These are phyloP conservation scores for Paramecium caudatum DNA, from an alignment of 73 alveolate genomes.

Conservation along the genomic window DNA sequence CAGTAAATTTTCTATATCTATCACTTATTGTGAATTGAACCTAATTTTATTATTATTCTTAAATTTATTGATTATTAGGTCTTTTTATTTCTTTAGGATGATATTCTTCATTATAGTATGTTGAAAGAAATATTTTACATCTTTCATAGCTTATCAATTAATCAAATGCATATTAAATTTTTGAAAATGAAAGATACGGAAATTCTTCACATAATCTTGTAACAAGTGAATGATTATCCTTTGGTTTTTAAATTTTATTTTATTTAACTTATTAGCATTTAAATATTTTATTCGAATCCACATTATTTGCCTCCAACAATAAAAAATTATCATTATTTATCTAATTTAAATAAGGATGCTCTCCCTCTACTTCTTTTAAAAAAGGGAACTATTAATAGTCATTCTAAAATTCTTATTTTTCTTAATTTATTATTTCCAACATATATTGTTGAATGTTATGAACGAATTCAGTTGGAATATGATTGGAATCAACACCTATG, in stretches of 20 bases:
- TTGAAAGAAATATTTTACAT: not conserved
- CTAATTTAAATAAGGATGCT: too few species aligned
- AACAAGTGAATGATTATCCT: not conserved
- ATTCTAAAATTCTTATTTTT: too few species aligned
- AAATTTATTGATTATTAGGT: not conserved
- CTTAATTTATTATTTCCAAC: too few species aligned
- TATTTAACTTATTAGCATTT: too few species aligned
- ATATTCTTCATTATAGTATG: constrained; percentile 20
- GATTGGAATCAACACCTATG: not conserved
- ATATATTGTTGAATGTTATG: too few species aligned
- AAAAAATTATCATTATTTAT: too few species aligned
- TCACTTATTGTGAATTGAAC: not conserved
- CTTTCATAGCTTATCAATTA: not conserved
- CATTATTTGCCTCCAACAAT: too few species aligned
- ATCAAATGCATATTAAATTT: constrained; percentile 46
- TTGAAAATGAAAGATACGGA: constrained; percentile 21
- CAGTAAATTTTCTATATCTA: not conserved
- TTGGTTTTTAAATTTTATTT: too few species aligned
- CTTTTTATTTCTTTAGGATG: constrained; percentile 7
- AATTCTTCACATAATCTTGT: constrained; percentile 40
- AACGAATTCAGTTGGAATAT: not conserved
- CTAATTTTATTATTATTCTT: not conserved
- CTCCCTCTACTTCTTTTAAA: too few species aligned
- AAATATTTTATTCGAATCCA: too few species aligned
- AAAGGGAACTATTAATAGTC: too few species aligned